phyloP scores from a whole-genome alignment of 2,329 filamentous ascomycete genomes.

The Seiridium unicorne region DNA sequence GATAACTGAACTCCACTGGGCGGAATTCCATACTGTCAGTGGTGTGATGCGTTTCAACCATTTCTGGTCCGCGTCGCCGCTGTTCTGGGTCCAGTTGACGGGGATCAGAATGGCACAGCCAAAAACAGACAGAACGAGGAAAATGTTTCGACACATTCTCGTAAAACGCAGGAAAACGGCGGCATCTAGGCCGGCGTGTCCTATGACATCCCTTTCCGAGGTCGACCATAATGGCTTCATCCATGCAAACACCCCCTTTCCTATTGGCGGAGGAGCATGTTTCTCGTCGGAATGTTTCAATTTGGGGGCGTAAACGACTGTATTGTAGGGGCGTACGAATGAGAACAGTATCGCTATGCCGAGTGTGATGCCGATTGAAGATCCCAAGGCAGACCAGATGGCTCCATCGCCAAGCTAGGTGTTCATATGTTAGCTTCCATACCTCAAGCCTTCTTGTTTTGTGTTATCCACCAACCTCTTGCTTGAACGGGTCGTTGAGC shows the following conservation, averaged over 20 bases:
- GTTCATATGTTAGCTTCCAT: conserved; percentile 8
- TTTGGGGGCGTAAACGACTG: conserved; percentile 90
- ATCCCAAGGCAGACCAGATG: conserved; percentile 75
- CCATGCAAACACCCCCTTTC: conserved; percentile 88
- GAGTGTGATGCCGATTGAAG: conserved; percentile 73
- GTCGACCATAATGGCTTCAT: conserved; percentile 74
- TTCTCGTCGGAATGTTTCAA: conserved; percentile 88
- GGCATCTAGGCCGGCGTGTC: conserved; percentile 88
- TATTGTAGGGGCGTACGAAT: conserved; percentile 85
- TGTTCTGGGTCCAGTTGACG: conserved; percentile 63
- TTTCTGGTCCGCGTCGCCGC: conserved; percentile 28
- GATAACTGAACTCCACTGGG: conserved; percentile 59
- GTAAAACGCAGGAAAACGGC: conserved; percentile 86
- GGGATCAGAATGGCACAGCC: conserved; percentile 80
- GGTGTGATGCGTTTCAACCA: conserved; percentile 63
- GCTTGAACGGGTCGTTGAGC: conserved; percentile 49
- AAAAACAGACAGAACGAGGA: conserved; percentile 68
- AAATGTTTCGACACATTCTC: conserved; percentile 91
- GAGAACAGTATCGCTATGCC: conserved; percentile 81
- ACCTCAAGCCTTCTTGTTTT: not conserved
- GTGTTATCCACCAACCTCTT: conserved; percentile 33
- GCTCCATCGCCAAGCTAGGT: conserved; percentile 52
- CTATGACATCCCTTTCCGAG: conserved; percentile 72
- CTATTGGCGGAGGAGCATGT: conserved; percentile 83
- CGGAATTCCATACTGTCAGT: conserved; percentile 46